phyloP scores from a whole-genome alignment of 2,329 filamentous ascomycete species.

The Venturia oleaginea region DNA sequence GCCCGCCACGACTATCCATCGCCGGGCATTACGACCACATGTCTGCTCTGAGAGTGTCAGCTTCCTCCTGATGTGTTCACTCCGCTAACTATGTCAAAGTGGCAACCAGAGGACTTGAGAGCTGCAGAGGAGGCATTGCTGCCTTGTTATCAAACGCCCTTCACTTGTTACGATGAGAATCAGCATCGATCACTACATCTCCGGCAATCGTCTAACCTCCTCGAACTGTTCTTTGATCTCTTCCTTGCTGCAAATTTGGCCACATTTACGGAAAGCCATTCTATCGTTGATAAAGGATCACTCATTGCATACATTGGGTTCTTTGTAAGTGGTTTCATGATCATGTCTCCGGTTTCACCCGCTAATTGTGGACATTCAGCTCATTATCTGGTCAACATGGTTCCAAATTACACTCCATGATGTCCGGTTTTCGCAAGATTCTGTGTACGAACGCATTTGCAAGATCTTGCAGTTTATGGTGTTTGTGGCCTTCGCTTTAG shows the following conservation, averaged over 20 bases:
- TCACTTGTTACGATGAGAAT: constrained; percentile 2
- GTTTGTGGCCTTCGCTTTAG: constrained; percentile 29
- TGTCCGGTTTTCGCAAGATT: constrained; percentile 30
- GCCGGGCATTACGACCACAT: not conserved
- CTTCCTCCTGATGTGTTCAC: not conserved
- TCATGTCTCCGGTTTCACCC: not conserved
- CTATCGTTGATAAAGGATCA: constrained; percentile 20
- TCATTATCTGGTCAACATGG: constrained; percentile 29
- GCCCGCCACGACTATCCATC: not conserved
- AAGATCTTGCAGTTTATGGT: constrained; percentile 29
- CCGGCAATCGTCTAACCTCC: not conserved
- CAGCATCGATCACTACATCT: not conserved
- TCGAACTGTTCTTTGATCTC: constrained; percentile 29
- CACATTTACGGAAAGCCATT: constrained; percentile 24
- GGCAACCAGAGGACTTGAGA: not conserved
- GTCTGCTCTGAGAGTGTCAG: not conserved
- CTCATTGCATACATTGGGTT: constrained; percentile 31
- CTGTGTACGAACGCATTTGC: constrained; percentile 29
- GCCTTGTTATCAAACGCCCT: constrained; percentile 1
- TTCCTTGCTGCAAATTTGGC: constrained; percentile 30
- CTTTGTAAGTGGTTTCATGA: constrained; percentile 20
- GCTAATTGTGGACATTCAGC: not conserved
- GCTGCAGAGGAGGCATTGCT: not conserved
- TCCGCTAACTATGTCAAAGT: not conserved
- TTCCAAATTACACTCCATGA: constrained; percentile 32